phyloP scores from a whole-genome alignment of 306 rosid genomes.

The Acacia melanoxylon region DNA sequence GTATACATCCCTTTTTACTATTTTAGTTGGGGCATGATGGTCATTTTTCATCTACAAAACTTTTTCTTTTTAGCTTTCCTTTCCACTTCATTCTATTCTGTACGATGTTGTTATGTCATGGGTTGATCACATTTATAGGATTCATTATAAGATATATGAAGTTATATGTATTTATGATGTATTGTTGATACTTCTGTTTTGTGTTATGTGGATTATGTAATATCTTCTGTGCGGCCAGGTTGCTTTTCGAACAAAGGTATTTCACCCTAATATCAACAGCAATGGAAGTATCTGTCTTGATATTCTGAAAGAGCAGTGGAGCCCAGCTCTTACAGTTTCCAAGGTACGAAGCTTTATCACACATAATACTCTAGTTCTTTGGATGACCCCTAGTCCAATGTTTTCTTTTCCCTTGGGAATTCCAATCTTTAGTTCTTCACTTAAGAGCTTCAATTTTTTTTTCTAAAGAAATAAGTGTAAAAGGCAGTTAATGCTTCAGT shows the following conservation, averaged over 20 bases:
- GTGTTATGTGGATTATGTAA: neutral
- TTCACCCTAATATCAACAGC: slow-evolving; percentile 62
- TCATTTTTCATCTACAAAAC: neutral
- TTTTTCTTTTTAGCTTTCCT: neutral
- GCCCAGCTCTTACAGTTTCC: slow-evolving; percentile 48
- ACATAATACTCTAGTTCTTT: neutral
- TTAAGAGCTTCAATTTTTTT: neutral
- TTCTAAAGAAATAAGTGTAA: neutral
- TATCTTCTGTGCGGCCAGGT: slow-evolving; percentile 37
- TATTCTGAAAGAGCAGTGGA: slow-evolving; percentile 48
- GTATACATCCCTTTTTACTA: neutral
- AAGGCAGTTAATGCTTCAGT: neutral
- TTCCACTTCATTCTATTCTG: neutral
- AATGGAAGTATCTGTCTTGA: slow-evolving; percentile 62
- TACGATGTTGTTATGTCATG: neutral
- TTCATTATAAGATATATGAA: neutral
- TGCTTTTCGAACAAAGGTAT: slow-evolving; percentile 56
- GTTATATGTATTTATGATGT: neutral
- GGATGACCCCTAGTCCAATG: neutral
- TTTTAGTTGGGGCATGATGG: neutral
- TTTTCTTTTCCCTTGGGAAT: neutral
- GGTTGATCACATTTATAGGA: neutral
- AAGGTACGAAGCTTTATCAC: slow-evolving; percentile 26
- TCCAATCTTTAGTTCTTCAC: neutral
- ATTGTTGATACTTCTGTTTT: neutral